phyloP scores from a whole-genome alignment of 2,329 filamentous ascomycete genomes.

The Alternaria arbusti region DNA sequence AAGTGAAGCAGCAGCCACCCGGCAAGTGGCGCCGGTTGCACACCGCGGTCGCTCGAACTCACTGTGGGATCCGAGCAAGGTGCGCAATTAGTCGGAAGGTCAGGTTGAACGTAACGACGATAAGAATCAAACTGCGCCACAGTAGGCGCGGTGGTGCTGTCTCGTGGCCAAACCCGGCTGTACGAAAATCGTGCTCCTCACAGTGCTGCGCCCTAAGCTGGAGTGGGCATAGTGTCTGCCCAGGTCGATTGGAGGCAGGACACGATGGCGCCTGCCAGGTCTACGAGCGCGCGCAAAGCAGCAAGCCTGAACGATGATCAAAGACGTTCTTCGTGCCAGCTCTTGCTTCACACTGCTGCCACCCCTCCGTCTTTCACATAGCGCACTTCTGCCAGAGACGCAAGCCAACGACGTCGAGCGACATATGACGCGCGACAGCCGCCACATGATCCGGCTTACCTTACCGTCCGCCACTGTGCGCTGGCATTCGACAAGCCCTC shows the following conservation, averaged over 20 bases:
- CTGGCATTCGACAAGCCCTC: slow-evolving; percentile 25
- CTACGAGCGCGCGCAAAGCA: neutral
- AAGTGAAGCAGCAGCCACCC: neutral
- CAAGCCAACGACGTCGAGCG: neutral
- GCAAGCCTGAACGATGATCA: neutral
- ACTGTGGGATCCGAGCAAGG: neutral
- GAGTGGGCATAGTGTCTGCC: neutral
- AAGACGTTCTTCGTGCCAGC: neutral
- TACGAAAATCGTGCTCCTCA: neutral
- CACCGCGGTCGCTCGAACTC: neutral
- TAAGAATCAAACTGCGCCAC: neutral
- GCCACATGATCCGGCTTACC: slow-evolving; percentile 1
- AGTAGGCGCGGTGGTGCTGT: neutral
- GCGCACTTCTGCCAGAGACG: neutral
- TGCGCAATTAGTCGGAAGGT: neutral
- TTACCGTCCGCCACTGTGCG: slow-evolving; percentile 24
- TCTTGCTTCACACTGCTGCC: neutral
- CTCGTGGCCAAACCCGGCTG: neutral
- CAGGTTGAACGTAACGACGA: neutral
- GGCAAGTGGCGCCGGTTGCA: neutral
- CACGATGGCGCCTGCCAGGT: neutral
- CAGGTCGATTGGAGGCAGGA: neutral
- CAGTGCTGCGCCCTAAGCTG: neutral
- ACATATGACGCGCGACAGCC: slow-evolving; percentile 4
- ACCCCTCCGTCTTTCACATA: neutral